Evolutionary conservation across 352 stramenopile species (phyloP).

Genomic region (Phytopythium chamaehyphon): DNA sequence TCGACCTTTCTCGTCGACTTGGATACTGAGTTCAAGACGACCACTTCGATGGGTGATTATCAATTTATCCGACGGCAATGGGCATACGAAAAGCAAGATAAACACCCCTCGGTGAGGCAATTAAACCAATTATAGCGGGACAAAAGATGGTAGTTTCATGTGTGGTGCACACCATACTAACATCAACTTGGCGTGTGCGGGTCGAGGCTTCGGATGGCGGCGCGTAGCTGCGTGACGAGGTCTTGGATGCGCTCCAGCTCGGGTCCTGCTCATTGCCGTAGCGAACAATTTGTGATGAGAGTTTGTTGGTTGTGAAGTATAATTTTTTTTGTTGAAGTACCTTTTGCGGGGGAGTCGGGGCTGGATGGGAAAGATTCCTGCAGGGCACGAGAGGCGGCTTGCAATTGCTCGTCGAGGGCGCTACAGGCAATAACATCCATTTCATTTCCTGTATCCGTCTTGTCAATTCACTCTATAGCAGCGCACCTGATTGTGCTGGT

Average conservation of each 20-base stretch:
- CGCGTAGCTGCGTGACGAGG: conserved; percentile 26
- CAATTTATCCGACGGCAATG: too few species aligned
- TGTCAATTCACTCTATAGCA: background rate
- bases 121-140: too few species aligned
- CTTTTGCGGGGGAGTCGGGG: background rate
- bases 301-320: background rate
- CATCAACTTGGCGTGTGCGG: conserved; percentile 4
- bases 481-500: conserved; percentile 24
- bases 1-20: conserved; percentile 6
- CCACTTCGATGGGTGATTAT: too few species aligned
- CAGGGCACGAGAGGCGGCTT: conserved; percentile 7
- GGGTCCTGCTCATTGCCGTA: conserved; percentile 5
- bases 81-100: too few species aligned
- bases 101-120: too few species aligned
- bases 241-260: conserved; percentile 39
- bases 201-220: conserved; percentile 21
- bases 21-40: conserved; percentile 8
- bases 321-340: background rate
- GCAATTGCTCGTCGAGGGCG: conserved; percentile 7
- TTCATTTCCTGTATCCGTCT: too few species aligned
- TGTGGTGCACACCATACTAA: background rate
- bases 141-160: too few species aligned
- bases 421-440: conserved; percentile 1
- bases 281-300: background rate
- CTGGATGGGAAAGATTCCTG: conserved; percentile 1